phyloP scores from a whole-genome alignment of 148 eudicot species.

The Vaccinium macrocarpon region DNA sequence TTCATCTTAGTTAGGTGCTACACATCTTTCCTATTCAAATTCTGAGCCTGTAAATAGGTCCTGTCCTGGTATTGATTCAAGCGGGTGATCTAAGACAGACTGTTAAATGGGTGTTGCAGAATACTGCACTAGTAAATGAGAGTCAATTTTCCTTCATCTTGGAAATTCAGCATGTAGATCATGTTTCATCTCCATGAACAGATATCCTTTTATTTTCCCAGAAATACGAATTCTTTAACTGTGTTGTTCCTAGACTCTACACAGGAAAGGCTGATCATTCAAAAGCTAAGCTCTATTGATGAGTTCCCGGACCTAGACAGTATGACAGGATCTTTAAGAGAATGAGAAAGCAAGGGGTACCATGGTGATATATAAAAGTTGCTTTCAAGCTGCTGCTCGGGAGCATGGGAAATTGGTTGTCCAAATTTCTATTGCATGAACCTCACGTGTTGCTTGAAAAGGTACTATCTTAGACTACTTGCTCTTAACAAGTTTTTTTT shows the following conservation, averaged over 20 bases:
- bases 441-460: background rate
- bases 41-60: background rate
- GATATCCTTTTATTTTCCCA: background rate
- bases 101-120: background rate
- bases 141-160: background rate
- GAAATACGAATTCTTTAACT: conserved; percentile 24
- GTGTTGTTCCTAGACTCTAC: conserved; percentile 42
- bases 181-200: conserved; percentile 3
- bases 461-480: background rate
- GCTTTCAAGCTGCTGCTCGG: background rate
- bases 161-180: background rate
- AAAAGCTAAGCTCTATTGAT: conserved; percentile 56
- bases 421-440: background rate
- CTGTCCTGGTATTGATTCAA: too few relatives aligned
- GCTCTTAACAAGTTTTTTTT: background rate
- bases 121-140: background rate
- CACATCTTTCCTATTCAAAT: background rate
- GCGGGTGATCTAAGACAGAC: background rate
- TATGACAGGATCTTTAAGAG: conserved; percentile 13
- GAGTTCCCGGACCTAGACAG: conserved; percentile 24
- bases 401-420: background rate
- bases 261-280: conserved; percentile 75
- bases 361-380: background rate
- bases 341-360: background rate
- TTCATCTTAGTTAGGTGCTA: background rate